Percentiles rank a stretch among this genome's conserved stretches.
Evolutionary conservation across 345 rosid genomes (phyloP).

Genomic region (Jatropha curcas): DNA sequence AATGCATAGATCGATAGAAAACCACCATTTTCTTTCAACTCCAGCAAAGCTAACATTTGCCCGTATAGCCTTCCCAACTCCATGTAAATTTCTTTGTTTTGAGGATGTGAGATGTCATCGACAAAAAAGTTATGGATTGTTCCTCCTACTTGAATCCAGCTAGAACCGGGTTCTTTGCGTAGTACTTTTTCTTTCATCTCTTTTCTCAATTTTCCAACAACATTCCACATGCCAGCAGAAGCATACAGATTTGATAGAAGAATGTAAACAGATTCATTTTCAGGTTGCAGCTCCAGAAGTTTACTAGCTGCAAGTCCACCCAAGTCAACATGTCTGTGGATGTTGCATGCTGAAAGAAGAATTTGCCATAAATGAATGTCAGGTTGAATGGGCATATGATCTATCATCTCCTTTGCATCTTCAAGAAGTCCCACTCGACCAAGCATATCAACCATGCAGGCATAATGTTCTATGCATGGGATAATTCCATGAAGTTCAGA

Average conservation of each 20-base stretch:
- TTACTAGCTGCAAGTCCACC: constrained; percentile 17
- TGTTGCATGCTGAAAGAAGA: constrained; percentile 18
- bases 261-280: constrained; percentile 21
- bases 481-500: constrained; percentile 12
- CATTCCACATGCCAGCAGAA: constrained; percentile 19
- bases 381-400: constrained; percentile 21
- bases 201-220: constrained; percentile 19
- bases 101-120: constrained; percentile 35
- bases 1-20: constrained; percentile 6
- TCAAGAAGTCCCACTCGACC: constrained; percentile 23
- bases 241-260: constrained; percentile 26
- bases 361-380: constrained; percentile 22
- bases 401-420: constrained; percentile 19
- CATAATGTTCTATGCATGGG: constrained; percentile 21
- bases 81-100: constrained; percentile 23
- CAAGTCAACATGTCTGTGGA: constrained; percentile 20
- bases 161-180: constrained; percentile 20
- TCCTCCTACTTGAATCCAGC: constrained; percentile 32
- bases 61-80: constrained; percentile 31
- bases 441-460: constrained; percentile 21
- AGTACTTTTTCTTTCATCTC: constrained; percentile 16
- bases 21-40: constrained; percentile 1
- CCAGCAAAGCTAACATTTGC: constrained; percentile 22
- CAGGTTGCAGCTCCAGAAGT: constrained; percentile 21
- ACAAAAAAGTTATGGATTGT: constrained; percentile 30